Conservation (phyloP, 139 green algal species). For the Chlorokybus atmophyticus region DNA sequence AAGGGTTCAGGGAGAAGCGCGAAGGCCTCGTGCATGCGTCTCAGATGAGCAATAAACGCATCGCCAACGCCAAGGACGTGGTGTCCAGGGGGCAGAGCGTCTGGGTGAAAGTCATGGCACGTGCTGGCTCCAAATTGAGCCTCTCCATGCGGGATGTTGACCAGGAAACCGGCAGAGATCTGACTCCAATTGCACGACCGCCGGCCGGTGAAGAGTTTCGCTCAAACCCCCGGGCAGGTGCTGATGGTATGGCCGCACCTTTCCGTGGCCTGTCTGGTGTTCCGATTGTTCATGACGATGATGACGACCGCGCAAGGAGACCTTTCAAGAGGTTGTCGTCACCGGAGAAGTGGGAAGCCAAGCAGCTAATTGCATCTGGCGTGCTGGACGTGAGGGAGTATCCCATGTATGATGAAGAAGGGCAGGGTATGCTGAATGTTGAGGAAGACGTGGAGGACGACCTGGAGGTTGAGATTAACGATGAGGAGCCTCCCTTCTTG, state of each 20-base stretch:
- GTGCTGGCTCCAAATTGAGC: conserved; percentile 40
- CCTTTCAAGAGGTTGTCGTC: conserved; percentile 47
- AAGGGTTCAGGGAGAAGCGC: conserved; percentile 40
- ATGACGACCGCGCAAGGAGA: conserved; percentile 18
- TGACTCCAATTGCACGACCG: conserved; percentile 39
- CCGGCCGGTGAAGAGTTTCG: conserved; percentile 16
- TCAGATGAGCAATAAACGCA: conserved; percentile 61
- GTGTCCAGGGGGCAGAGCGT: conserved; percentile 51
- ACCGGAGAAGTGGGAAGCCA: conserved; percentile 60
- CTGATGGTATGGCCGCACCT: conserved; percentile 4
- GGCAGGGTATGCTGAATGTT: conserved; percentile 23
- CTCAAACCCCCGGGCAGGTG: conserved; percentile 24
- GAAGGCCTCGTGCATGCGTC: conserved; percentile 88
- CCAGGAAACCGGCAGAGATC: conserved; percentile 69
- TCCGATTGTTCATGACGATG: conserved; percentile 31
- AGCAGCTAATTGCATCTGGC: conserved; percentile 60
- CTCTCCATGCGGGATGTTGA: conserved; percentile 91
- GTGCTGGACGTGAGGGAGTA: conserved; percentile 80
- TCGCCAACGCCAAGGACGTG: conserved; percentile 54
- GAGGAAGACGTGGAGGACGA: conserved; percentile 73
- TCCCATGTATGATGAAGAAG: conserved; percentile 74
- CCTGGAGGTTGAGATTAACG: conserved; percentile 97
- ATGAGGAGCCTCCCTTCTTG: conserved; percentile 85
- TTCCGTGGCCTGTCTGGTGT: conserved; percentile 75
- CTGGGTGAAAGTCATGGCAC: conserved; percentile 59